These are phyloP conservation scores for Fusarium begoniae DNA, from an alignment of 2,329 filamentous ascomycete genomes.

Conservation along the genomic window DNA sequence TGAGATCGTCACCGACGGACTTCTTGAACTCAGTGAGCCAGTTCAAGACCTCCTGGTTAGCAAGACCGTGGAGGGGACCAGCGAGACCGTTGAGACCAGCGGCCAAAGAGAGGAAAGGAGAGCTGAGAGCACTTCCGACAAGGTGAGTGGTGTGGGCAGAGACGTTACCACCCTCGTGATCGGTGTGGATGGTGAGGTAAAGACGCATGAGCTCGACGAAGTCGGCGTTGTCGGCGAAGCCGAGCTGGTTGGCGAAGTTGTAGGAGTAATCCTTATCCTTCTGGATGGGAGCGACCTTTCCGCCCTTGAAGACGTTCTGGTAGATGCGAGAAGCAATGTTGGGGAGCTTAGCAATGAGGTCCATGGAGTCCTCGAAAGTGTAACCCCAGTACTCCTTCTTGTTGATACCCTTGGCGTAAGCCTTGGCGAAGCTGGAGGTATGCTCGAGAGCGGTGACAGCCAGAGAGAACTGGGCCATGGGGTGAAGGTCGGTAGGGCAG, in stretches of 20 bases:
- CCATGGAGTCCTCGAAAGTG: conserved; percentile 99
- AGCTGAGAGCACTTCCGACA: conserved; percentile 95
- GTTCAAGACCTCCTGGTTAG: conserved; percentile 99
- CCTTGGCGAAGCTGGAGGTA: conserved; percentile 97
- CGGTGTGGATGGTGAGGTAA: conserved; percentile 99
- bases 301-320: conserved; percentile 99
- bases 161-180: conserved; percentile 99
- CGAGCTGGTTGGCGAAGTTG: conserved; percentile 99
- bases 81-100: conserved; percentile 98
- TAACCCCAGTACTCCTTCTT: conserved; percentile 99
- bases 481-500: conserved; percentile 98
- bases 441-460: conserved; percentile 98
- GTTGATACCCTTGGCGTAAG: conserved; percentile 98
- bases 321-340: conserved; percentile 99
- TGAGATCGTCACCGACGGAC: conserved; percentile 89
- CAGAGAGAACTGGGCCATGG: conserved; percentile 99
- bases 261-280: conserved; percentile 99
- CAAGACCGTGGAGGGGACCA: conserved; percentile 96
- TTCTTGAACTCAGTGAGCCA: conserved; percentile 99
- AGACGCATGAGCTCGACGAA: conserved; percentile 98
- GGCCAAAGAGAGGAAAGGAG: conserved; percentile 94
- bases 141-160: conserved; percentile 98
- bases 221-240: conserved; percentile 93
- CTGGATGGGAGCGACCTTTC: conserved; percentile 94
- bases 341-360: conserved; percentile 98